phyloP scores from a whole-genome alignment of 495 filamentous ascomycete species.

The Xylaria castorea region DNA sequence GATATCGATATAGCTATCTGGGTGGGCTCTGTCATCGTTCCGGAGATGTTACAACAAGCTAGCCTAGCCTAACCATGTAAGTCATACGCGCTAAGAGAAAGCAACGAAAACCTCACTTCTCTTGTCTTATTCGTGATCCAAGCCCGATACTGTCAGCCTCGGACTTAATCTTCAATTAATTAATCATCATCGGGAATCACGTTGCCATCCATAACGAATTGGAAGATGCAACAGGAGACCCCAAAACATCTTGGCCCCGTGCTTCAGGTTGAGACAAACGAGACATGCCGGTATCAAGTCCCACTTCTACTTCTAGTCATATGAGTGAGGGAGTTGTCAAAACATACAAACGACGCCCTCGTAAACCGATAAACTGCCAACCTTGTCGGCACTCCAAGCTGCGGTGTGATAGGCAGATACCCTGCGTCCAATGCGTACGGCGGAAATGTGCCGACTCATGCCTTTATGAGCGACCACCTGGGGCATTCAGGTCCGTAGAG shows the following conservation, averaged over 20 bases:
- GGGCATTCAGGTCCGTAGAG: not conserved
- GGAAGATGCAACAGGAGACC: not conserved
- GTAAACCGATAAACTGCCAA: conserved; percentile 18
- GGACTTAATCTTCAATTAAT: conserved; percentile 1
- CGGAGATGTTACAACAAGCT: not conserved
- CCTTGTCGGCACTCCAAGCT: conserved; percentile 13
- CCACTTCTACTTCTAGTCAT: conserved; percentile 1
- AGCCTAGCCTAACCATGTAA: not conserved
- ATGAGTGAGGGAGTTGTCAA: conserved; percentile 16
- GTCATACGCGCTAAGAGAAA: not conserved
- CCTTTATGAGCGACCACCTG: conserved; percentile 8
- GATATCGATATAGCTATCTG: too few relatives aligned
- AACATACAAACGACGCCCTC: not conserved
- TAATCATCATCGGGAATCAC: not conserved
- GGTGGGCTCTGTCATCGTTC: not conserved
- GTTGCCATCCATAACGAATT: not conserved
- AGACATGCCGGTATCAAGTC: conserved; percentile 9
- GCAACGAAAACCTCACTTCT: not conserved
- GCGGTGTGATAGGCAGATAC: conserved; percentile 10
- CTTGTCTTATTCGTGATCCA: not conserved
- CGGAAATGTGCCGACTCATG: conserved; percentile 4
- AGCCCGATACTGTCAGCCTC: conserved; percentile 4
- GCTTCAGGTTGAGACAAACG: not conserved
- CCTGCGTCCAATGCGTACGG: conserved; percentile 10
- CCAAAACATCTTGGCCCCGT: not conserved